Base-by-base conservation (phyloP, 805 yeast species). In the Candida arabinofermentans region DNA sequence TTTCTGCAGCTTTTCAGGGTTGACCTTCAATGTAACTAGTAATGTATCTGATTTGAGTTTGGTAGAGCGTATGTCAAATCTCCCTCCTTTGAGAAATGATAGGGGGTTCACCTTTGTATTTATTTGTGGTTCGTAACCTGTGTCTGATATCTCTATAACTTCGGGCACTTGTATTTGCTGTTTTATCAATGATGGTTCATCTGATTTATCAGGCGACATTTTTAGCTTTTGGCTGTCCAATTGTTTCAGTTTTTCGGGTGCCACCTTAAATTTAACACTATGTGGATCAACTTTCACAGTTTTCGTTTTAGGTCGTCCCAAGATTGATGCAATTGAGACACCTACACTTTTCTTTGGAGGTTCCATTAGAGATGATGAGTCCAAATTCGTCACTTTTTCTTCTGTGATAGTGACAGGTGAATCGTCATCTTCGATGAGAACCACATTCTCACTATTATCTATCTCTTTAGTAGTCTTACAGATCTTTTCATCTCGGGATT, bases 21-120 rank as follows among this genome's bases (percentile, higher is more conserved):
- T 27, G 10, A 52, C 19, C 24, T 44, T 48, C 18, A 55, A 23
- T 4, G 44, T 41, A n/a, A 55, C 57, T 4, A 30, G 29, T 6
- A 43, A 29, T 9, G 48, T 37, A 9, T 40, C 41, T 1, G 51
- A 36, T 27, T 39, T 41, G 24, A 43, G 32, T 24, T 40, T 46
- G 3, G 51, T 35, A 2, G 47, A 29, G 13, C 39, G 40, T 12
- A 46, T 27, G 13, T 37, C 39, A 33, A 55, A 55, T 31, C 39
- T 40, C 1, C 59, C 57, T 19, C 41, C 38, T 29, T 38, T 37
- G 34, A 52, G 27, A 21, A 48, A 18, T 7, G 31, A 19, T 18
- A 29, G 14, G 6, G 40, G 42, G 9, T 37, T 32, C 8, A 22
- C 27, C 16, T 22, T 24, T n/a, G 26, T 24, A 5, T 31, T 14